Conservation (phyloP, 2,329 filamentous ascomycete species). For the Verticillium nonalfalfae region DNA sequence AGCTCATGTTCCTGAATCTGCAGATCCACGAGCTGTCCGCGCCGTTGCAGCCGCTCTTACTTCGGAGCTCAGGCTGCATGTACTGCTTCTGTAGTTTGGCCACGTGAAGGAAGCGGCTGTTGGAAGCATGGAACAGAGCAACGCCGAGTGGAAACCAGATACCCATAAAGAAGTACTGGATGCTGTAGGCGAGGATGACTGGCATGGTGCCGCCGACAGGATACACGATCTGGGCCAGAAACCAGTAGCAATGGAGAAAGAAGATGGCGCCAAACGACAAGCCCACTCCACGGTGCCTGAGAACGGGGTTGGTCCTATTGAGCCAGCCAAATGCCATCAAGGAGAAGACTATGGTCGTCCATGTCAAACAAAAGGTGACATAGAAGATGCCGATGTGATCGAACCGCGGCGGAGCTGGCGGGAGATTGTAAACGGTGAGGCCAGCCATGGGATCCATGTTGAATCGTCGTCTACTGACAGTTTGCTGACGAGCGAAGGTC, state of each 20-base stretch:
- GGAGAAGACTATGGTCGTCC: constrained; percentile 21
- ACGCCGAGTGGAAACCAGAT: constrained; percentile 59
- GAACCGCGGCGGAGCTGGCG: constrained; percentile 16
- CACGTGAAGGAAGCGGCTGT: constrained; percentile 41
- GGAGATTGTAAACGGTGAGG: constrained; percentile 22
- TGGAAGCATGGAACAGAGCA: constrained; percentile 59
- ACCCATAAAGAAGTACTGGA: constrained; percentile 61
- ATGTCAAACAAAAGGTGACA: constrained; percentile 17
- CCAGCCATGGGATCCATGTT: background rate
- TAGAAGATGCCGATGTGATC: constrained; percentile 22
- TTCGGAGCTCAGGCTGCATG: constrained; percentile 13
- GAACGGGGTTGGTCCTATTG: constrained; percentile 24
- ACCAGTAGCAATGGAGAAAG: constrained; percentile 30
- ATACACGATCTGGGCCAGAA: constrained; percentile 34
- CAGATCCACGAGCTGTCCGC: constrained; percentile 23
- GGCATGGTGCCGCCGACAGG: constrained; percentile 33
- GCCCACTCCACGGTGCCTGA: constrained; percentile 32
- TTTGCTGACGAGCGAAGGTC: background rate
- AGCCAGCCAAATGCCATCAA: constrained; percentile 26
- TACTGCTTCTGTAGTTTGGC: constrained; percentile 13
- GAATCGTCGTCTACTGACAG: background rate
- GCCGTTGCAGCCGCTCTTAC: constrained; percentile 17
- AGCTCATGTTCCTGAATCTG: constrained; percentile 26
- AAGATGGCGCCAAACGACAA: constrained; percentile 32
- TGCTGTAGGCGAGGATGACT: constrained; percentile 32